These are phyloP conservation scores for Tardiomyces depauwii DNA, from an alignment of 1,139 yeast species.

Conservation along the genomic window DNA sequence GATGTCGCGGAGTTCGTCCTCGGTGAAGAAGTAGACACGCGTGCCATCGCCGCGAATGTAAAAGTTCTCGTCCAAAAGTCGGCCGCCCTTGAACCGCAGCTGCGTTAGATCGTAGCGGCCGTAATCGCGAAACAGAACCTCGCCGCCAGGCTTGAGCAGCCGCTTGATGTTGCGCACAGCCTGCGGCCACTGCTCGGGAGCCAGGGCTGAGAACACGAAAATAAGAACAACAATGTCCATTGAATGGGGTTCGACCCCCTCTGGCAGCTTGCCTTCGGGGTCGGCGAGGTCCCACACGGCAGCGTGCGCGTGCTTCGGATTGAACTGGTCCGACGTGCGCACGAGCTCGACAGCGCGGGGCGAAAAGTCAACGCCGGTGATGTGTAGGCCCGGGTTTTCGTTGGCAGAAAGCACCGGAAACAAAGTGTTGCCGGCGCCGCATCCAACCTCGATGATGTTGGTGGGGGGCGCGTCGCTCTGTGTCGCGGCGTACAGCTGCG, in stretches of 20 bases:
- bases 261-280: constrained; percentile 63
- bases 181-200: constrained; percentile 83
- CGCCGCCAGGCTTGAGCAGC: constrained; percentile 86
- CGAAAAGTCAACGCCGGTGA: constrained; percentile 85
- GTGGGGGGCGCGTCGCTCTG: constrained; percentile 55
- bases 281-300: constrained; percentile 96
- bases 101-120: constrained; percentile 96
- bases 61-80: constrained; percentile 82
- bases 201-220: constrained; percentile 84
- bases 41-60: constrained; percentile 98
- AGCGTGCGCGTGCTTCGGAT: constrained; percentile 59
- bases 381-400: constrained; percentile 59
- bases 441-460: constrained; percentile 83
- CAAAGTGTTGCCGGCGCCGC: constrained; percentile 97
- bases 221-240: constrained; percentile 90
- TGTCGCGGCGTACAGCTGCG: constrained; percentile 69
- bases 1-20: constrained; percentile 71
- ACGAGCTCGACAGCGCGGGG: constrained; percentile 85
- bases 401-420: constrained; percentile 81
- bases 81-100: constrained; percentile 80
- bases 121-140: constrained; percentile 81
- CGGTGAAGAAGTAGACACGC: constrained; percentile 91
- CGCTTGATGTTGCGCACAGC: constrained; percentile 63
- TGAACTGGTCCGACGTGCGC: constrained; percentile 46
- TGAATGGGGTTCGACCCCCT: constrained; percentile 66